Evolutionary conservation across 805 yeast genomes (phyloP).

Genomic region (Saturnispora dispora): DNA sequence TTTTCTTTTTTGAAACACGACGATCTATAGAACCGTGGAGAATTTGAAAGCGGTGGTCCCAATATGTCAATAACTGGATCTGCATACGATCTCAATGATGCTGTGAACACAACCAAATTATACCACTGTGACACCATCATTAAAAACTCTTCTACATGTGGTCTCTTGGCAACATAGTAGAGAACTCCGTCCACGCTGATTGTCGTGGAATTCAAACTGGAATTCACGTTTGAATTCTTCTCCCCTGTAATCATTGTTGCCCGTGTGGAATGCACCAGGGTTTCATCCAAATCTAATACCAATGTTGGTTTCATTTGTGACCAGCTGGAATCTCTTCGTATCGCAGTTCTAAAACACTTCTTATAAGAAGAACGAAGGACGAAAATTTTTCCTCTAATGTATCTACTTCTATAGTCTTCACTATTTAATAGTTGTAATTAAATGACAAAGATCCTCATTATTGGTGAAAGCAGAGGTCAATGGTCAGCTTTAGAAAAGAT

Average conservation of each 20-base stretch:
- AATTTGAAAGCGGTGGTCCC: conserved; percentile 51
- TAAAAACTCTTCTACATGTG: conserved; percentile 80
- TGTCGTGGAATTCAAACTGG: background rate
- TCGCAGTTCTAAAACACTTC: background rate
- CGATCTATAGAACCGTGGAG: conserved; percentile 33
- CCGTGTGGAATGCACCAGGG: conserved; percentile 72
- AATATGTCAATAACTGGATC: conserved; percentile 79
- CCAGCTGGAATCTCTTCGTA: background rate
- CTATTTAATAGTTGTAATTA: background rate
- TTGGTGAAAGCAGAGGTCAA: conserved; percentile 4
- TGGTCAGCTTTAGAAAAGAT: conserved; percentile 1
- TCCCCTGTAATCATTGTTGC: background rate
- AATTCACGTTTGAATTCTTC: background rate
- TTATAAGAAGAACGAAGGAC: background rate
- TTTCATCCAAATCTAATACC: conserved; percentile 87
- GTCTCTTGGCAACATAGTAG: conserved; percentile 86
- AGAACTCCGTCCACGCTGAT: conserved; percentile 24
- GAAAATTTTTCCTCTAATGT: background rate
- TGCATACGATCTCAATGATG: conserved; percentile 89
- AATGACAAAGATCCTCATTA: background rate
- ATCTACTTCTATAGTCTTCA: background rate
- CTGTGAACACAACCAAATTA: conserved; percentile 85
- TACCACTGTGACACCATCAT: conserved; percentile 77
- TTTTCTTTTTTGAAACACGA: background rate
- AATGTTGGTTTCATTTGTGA: conserved; percentile 33